phyloP scores from a whole-genome alignment of 192 early-diverging fungal genomes.

The Podila clonocystis region DNA sequence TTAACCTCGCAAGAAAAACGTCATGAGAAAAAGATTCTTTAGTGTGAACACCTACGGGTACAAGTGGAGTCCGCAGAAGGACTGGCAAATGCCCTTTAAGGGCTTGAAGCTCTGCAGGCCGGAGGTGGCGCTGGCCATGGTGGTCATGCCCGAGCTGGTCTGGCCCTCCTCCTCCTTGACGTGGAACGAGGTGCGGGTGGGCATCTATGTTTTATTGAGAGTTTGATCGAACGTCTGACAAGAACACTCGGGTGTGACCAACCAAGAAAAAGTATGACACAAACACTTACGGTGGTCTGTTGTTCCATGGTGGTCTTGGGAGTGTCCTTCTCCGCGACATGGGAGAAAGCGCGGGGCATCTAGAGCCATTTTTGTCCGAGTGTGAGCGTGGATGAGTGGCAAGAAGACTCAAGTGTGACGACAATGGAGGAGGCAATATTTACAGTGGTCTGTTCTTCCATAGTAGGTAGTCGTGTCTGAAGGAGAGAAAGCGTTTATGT shows the following conservation, averaged over 20 bases:
- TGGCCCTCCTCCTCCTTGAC: constrained; percentile 13
- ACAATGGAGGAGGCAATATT: neutral
- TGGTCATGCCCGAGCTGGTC: constrained; percentile 6
- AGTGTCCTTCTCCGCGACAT: neutral
- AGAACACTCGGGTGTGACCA: too few relatives aligned
- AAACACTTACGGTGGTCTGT: constrained; percentile 11
- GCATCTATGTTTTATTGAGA: constrained; percentile 9
- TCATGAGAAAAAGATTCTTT: neutral
- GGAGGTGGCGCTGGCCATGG: neutral
- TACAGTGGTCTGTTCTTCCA: constrained; percentile 26
- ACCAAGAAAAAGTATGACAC: too few relatives aligned
- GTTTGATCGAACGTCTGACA: neutral
- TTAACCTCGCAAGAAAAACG: too few relatives aligned
- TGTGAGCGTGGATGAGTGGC: neutral
- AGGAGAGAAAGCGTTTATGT: neutral
- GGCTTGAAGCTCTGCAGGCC: constrained; percentile 53
- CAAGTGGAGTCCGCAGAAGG: constrained; percentile 55
- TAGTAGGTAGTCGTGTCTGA: neutral
- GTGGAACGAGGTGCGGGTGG: neutral
- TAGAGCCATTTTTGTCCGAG: neutral
- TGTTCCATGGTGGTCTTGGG: constrained; percentile 10
- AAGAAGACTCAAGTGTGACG: neutral
- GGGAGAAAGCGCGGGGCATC: neutral
- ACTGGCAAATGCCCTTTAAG: constrained; percentile 49
- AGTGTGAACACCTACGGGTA: constrained; percentile 36